phyloP scores from a whole-genome alignment of 1,284 basidiomycete genomes.

The Ceratobasidium sp. region DNA sequence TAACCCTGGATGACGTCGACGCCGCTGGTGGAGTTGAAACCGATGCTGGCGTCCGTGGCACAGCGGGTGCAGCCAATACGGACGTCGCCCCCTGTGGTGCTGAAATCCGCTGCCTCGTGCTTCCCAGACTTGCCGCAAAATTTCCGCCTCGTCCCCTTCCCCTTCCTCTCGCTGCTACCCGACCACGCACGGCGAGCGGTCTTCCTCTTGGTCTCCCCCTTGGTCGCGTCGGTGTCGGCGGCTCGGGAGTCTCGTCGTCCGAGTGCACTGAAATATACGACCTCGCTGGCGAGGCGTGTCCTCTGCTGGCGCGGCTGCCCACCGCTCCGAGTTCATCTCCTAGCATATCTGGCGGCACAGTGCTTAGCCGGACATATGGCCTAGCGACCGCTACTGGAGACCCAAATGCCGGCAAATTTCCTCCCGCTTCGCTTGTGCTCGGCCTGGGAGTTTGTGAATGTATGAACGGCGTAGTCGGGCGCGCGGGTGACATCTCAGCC shows the following conservation, averaged over 20 bases:
- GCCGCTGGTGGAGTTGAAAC: not conserved
- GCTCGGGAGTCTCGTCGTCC: conserved; percentile 14
- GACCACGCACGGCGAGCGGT: not conserved
- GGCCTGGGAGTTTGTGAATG: not conserved
- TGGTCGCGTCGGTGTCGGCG: not conserved
- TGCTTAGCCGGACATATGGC: conserved; percentile 4
- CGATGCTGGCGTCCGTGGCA: not conserved
- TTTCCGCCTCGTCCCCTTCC: no score
- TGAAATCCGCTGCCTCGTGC: not conserved
- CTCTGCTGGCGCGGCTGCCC: not conserved
- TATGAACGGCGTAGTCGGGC: not conserved
- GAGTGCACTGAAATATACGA: conserved; percentile 25
- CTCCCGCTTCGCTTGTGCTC: not conserved
- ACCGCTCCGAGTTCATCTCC: conserved; percentile 18
- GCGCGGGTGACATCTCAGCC: not conserved
- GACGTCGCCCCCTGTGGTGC: not conserved
- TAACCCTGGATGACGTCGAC: not conserved
- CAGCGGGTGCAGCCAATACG: not conserved
- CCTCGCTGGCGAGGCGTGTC: not conserved
- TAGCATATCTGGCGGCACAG: conserved; percentile 11
- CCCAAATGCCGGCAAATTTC: not conserved
- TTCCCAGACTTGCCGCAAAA: not conserved
- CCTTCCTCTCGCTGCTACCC: not conserved
- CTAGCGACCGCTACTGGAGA: not conserved
- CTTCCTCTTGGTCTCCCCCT: not conserved